These are phyloP conservation scores for Fusarium liriodendri DNA, from an alignment of 2,329 filamentous ascomycete species.

Conservation along the genomic window DNA sequence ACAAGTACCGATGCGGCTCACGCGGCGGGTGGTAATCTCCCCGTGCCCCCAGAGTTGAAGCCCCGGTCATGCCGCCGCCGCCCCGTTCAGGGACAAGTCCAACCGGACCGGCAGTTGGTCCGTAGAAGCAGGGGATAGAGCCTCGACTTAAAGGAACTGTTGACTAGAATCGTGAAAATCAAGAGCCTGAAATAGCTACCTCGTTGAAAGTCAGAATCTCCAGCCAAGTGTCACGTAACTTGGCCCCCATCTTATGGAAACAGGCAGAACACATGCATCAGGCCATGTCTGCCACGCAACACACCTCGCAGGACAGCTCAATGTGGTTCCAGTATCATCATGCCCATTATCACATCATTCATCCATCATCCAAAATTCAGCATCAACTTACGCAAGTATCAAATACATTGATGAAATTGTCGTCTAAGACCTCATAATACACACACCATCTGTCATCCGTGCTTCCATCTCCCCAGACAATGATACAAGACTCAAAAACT, in stretches of 20 bases:
- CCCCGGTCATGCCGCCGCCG: not conserved
- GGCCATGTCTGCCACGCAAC: not conserved
- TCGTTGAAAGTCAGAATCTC: not conserved
- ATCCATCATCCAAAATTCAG: not conserved
- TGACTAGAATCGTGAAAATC: not conserved
- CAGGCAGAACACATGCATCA: not conserved
- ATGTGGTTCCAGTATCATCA: not conserved
- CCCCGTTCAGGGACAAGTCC: not conserved
- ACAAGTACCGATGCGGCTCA: slow-evolving; percentile 23
- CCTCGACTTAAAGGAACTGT: not conserved
- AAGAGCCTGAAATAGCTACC: not conserved
- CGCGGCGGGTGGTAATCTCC: not conserved
- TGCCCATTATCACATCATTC: not conserved
- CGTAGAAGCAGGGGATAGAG: not conserved
- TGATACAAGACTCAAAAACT: not conserved
- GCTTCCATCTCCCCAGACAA: not conserved
- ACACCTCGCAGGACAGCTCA: not conserved
- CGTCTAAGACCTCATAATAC: not conserved
- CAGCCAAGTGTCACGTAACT: not conserved
- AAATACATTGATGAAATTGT: not conserved
- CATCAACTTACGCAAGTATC: not conserved
- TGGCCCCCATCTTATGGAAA: not conserved
- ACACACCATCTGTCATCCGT: not conserved
- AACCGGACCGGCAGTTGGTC: not conserved
- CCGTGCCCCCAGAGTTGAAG: not conserved